These are phyloP conservation scores for Iris pallida DNA, from an alignment of 116 monocot genomes.

Conservation along the genomic window DNA sequence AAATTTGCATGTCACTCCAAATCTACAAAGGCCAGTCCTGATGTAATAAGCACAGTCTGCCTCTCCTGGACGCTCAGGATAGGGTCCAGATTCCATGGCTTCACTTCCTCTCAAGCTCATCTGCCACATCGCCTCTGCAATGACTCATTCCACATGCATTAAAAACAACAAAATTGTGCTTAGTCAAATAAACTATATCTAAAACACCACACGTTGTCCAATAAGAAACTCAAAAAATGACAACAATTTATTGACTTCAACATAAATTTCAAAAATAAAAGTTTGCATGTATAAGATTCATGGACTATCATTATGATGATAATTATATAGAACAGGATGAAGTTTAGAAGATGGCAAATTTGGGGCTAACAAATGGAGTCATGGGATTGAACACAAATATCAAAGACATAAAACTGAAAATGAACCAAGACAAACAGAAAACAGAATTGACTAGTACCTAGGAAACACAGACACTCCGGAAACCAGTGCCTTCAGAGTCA, in stretches of 20 bases:
- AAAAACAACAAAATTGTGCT: not conserved
- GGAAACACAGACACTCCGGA: too few species aligned
- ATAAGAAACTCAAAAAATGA: not conserved
- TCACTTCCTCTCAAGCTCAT: conserved; percentile 54
- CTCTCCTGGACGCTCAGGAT: conserved; percentile 83
- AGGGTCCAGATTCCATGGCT: conserved; percentile 50
- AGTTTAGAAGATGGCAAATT: too few species aligned
- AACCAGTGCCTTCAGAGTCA: too few species aligned
- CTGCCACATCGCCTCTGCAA: conserved; percentile 78
- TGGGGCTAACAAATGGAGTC: too few species aligned
- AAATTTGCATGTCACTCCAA: conserved; percentile 89
- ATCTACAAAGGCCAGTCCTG: conserved; percentile 87
- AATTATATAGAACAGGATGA: not conserved
- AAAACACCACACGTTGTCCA: not conserved
- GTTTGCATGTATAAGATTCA: not conserved
- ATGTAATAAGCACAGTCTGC: conserved; percentile 90
- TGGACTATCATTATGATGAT: not conserved
- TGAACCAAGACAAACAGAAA: too few species aligned
- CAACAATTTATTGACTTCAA: not conserved
- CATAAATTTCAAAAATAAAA: not conserved
- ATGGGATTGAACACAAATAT: too few species aligned
- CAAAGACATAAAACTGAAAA: too few species aligned
- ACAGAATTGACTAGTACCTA: too few species aligned
- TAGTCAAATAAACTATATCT: not conserved
- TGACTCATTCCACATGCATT: conserved; percentile 8